These are phyloP conservation scores for Ceratobasidium sp. DNA, from an alignment of 1,284 basidiomycete species.

Conservation along the genomic window DNA sequence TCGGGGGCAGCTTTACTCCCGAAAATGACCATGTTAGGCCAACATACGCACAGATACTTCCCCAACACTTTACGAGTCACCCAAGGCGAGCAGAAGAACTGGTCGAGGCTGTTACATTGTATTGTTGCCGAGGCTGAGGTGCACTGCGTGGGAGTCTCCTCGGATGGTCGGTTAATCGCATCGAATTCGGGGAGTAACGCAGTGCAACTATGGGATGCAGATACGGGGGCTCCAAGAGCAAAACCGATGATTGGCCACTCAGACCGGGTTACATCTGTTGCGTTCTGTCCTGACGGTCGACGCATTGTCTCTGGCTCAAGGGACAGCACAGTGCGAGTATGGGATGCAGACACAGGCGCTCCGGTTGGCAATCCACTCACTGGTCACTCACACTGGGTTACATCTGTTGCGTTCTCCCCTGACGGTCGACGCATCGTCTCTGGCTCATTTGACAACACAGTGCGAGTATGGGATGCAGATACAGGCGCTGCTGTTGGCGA, in stretches of 20 bases:
- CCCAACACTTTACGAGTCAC: neutral
- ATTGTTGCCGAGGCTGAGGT: neutral
- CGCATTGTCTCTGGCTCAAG: slow-evolving; percentile 2
- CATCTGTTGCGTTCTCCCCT: too few species aligned
- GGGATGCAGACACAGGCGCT: too few species aligned
- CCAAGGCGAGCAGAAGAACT: neutral
- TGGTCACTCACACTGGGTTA: too few species aligned
- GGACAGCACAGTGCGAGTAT: too few species aligned
- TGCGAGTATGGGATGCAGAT: too few species aligned
- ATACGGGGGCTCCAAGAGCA: neutral
- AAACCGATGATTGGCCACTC: neutral
- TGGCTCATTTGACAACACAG: too few species aligned
- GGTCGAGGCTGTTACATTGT: neutral
- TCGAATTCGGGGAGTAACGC: neutral
- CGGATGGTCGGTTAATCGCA: neutral
- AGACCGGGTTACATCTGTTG: neutral
- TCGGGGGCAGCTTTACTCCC: neutral
- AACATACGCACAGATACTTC: neutral
- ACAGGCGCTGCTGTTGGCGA: too few species aligned
- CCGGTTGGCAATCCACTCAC: too few species aligned
- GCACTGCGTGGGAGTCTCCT: neutral
- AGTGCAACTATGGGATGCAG: neutral
- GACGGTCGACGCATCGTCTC: too few species aligned
- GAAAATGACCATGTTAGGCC: neutral
- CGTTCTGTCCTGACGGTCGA: neutral